These are phyloP conservation scores for Crithidia acanthocephali DNA, from an alignment of 208 protist genomes.

Conservation along the genomic window DNA sequence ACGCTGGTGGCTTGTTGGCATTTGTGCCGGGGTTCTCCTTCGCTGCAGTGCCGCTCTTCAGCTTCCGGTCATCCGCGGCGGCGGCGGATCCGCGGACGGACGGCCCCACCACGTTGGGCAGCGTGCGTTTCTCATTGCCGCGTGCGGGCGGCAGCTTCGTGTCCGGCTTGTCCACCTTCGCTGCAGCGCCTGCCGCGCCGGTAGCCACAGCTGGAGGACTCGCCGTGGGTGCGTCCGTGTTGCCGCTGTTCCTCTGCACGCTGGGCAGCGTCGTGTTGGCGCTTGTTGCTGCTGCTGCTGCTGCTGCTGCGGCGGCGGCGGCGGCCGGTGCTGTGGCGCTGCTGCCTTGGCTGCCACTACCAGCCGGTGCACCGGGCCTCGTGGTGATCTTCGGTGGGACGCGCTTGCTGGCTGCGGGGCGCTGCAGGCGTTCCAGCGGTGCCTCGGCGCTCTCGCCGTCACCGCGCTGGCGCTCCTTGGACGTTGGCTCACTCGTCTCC, in stretches of 20 bases:
- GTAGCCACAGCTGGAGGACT: neutral
- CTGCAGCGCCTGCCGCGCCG: neutral
- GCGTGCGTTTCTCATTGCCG: neutral
- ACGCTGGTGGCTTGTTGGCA: neutral
- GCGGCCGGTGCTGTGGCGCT: neutral
- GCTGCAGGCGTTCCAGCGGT: constrained; percentile 11
- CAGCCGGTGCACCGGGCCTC: neutral
- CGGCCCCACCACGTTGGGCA: neutral
- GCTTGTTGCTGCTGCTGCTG: neutral
- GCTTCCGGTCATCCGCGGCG: neutral
- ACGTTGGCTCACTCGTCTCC: neutral
- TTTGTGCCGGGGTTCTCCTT: neutral
- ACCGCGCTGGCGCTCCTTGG: neutral
- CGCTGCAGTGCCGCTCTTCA: neutral
- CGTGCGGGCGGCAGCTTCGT: constrained; percentile 4
- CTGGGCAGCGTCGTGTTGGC: neutral
- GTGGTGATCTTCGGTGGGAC: constrained; percentile 12
- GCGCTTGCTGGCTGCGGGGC: neutral
- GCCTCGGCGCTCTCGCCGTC: neutral
- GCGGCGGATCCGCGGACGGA: neutral
- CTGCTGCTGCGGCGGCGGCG: neutral
- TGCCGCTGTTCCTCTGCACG: neutral
- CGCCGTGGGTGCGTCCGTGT: neutral
- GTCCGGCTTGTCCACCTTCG: neutral
- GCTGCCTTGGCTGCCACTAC: neutral